phyloP scores from a whole-genome alignment of 2,329 filamentous ascomycete genomes.

The Beauveria sp. region DNA sequence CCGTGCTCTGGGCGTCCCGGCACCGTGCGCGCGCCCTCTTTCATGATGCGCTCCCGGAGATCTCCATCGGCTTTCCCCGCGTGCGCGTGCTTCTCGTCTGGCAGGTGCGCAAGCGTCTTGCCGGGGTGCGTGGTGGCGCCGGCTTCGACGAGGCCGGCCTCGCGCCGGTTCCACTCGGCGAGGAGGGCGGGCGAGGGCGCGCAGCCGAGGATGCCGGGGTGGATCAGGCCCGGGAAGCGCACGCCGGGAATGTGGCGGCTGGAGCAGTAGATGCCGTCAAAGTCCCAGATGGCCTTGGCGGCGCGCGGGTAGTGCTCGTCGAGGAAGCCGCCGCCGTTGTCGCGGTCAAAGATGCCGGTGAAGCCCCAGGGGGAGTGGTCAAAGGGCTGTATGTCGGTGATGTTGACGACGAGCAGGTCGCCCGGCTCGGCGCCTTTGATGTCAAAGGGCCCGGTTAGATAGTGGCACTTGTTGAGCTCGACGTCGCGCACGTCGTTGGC shows the following conservation, averaged over 20 bases:
- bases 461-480: slow-evolving; percentile 78
- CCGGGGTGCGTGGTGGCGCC: slow-evolving; percentile 42
- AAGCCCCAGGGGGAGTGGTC: slow-evolving; percentile 86
- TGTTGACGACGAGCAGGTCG: slow-evolving; percentile 79
- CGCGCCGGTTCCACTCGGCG: slow-evolving; percentile 74
- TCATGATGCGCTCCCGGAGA: slow-evolving; percentile 59
- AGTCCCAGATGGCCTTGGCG: slow-evolving; percentile 53
- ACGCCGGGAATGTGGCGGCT: slow-evolving; percentile 83
- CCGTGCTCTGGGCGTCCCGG: slow-evolving; percentile 81
- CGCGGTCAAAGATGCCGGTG: slow-evolving; percentile 69
- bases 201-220: slow-evolving; percentile 85
- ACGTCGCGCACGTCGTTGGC: slow-evolving; percentile 84
- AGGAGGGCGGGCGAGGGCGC: slow-evolving; percentile 75
- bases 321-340: slow-evolving; percentile 82
- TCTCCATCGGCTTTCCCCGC: slow-evolving; percentile 55
- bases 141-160: slow-evolving; percentile 68
- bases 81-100: slow-evolving; percentile 63
- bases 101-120: slow-evolving; percentile 70
- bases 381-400: slow-evolving; percentile 87
- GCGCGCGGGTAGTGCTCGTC: slow-evolving; percentile 81
- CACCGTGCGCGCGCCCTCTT: slow-evolving; percentile 77
- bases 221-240: slow-evolving; percentile 81
- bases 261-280: slow-evolving; percentile 60
- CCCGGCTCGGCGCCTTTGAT: slow-evolving; percentile 78
- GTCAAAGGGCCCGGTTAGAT: slow-evolving; percentile 83